phyloP scores from a whole-genome alignment of 2,329 filamentous ascomycete species.

The Hypoxylon sp. region DNA sequence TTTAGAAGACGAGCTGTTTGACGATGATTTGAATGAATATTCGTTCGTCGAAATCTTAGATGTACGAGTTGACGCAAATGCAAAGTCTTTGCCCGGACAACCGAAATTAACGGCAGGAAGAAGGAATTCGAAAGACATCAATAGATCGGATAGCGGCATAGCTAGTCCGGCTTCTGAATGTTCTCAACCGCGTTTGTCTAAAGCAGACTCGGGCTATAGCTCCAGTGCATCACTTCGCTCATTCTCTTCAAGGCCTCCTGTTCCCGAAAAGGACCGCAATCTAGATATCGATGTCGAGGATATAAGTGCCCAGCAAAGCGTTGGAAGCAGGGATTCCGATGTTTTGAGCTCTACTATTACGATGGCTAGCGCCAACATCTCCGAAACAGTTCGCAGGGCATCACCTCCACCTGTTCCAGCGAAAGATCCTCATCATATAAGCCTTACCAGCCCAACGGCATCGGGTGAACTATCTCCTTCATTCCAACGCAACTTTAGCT shows the following conservation, averaged over 20 bases:
- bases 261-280: slow-evolving; percentile 44
- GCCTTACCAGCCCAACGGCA: slow-evolving; percentile 15
- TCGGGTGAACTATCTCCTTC: slow-evolving; percentile 26
- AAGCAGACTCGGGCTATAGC: slow-evolving; percentile 71
- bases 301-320: not conserved
- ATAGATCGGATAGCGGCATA: slow-evolving; percentile 63
- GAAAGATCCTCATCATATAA: slow-evolving; percentile 49
- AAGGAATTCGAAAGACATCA: slow-evolving; percentile 45
- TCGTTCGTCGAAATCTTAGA: slow-evolving; percentile 44
- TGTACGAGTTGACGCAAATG: slow-evolving; percentile 55
- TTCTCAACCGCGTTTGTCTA: slow-evolving; percentile 61
- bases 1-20: slow-evolving; percentile 62
- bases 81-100: slow-evolving; percentile 53
- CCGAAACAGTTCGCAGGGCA: slow-evolving; percentile 34
- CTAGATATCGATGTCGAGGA: slow-evolving; percentile 25
- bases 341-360: not conserved
- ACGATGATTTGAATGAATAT: slow-evolving; percentile 52
- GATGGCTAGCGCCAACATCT: slow-evolving; percentile 9
- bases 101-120: slow-evolving; percentile 38
- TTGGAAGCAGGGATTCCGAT: slow-evolving; percentile 6
- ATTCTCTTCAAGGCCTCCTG: slow-evolving; percentile 53
- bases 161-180: slow-evolving; percentile 59
- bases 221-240: slow-evolving; percentile 70
- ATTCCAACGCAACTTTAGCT: slow-evolving; percentile 23
- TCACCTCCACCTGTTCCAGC: slow-evolving; percentile 53